These are phyloP conservation scores for Nicotiana noctiflora DNA, from an alignment of 257 asterid species.

Conservation along the genomic window DNA sequence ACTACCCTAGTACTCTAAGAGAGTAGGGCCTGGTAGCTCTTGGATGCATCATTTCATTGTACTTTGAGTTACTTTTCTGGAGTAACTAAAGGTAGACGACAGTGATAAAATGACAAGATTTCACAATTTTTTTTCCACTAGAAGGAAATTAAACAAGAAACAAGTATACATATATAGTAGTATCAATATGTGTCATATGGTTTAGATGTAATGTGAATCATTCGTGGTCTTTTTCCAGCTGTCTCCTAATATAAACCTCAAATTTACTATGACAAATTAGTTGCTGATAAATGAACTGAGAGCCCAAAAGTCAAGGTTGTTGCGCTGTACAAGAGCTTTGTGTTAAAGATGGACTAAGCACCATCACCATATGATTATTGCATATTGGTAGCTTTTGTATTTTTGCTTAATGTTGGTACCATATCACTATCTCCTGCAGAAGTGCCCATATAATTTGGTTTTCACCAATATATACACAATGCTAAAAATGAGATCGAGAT, in stretches of 20 bases:
- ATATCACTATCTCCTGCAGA: too few species aligned
- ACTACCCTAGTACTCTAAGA: not conserved
- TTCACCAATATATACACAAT: too few species aligned
- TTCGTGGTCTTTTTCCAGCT: not conserved
- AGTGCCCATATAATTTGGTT: too few species aligned
- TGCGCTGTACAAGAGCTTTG: not conserved
- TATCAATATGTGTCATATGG: not conserved
- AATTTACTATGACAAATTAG: not conserved
- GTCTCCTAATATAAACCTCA: not conserved
- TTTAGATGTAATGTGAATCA: not conserved
- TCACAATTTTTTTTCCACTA: slow-evolving; percentile 1
- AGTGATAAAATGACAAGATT: not conserved
- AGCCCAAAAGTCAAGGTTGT: not conserved
- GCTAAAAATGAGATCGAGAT: too few species aligned
- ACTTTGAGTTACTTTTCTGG: not conserved
- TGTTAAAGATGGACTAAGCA: not conserved
- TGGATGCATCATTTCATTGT: not conserved
- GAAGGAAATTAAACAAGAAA: not conserved
- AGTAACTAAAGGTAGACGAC: not conserved
- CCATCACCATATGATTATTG: not conserved
- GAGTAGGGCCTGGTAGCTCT: not conserved
- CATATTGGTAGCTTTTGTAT: not conserved
- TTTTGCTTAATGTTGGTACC: too few species aligned
- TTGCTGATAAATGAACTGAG: not conserved
- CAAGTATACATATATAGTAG: not conserved